These are phyloP conservation scores for Bipolaris gigantea DNA, from an alignment of 2,329 filamentous ascomycete genomes.

Conservation along the genomic window DNA sequence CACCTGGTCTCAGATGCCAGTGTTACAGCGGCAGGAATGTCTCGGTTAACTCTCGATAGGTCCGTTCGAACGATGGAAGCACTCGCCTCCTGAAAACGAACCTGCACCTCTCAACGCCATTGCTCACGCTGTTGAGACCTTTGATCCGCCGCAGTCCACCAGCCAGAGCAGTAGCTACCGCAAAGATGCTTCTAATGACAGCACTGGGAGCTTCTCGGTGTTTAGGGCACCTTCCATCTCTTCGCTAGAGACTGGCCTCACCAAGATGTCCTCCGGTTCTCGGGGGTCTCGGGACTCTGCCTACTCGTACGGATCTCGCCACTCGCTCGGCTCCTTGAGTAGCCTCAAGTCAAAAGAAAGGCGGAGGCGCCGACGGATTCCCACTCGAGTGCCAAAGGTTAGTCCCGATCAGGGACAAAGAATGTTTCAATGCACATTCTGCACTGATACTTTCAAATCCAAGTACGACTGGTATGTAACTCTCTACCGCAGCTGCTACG, in stretches of 20 bases:
- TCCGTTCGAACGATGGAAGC: constrained; percentile 69
- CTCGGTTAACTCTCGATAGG: constrained; percentile 55
- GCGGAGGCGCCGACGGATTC: constrained; percentile 57
- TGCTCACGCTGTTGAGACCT: constrained; percentile 58
- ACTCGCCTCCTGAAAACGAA: constrained; percentile 70
- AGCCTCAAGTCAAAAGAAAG: constrained; percentile 58
- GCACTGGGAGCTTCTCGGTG: constrained; percentile 53
- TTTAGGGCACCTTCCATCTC: constrained; percentile 57
- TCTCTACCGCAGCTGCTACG: not conserved
- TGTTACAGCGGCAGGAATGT: constrained; percentile 25
- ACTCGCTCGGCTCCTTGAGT: constrained; percentile 60
- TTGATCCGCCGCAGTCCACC: constrained; percentile 34
- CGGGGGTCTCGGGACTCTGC: constrained; percentile 59
- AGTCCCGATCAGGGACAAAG: constrained; percentile 27
- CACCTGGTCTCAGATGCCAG: constrained; percentile 10
- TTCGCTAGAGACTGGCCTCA: constrained; percentile 55
- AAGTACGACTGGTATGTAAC: constrained; percentile 44
- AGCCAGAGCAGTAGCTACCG: constrained; percentile 47
- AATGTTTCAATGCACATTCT: constrained; percentile 46
- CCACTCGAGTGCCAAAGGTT: constrained; percentile 42
- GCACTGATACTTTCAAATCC: constrained; percentile 45
- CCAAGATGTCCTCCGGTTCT: constrained; percentile 56
- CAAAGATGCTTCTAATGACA: constrained; percentile 55
- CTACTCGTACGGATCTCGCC: constrained; percentile 59
- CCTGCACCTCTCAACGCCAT: constrained; percentile 66